Conservation (phyloP, 2,329 filamentous ascomycete genomes). For the Huntiella omanensis region DNA sequence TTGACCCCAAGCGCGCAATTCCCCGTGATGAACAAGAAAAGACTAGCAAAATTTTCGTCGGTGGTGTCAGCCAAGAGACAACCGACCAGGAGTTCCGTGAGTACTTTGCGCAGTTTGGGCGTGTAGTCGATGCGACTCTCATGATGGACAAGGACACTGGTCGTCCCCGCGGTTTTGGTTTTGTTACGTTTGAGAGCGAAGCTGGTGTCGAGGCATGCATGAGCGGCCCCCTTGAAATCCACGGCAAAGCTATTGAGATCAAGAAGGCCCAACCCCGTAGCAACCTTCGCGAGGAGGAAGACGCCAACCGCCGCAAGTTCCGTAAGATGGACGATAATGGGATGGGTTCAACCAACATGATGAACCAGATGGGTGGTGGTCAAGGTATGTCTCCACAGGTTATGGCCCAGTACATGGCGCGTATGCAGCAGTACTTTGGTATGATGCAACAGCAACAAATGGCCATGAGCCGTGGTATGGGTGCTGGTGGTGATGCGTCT, state of each 20-base stretch:
- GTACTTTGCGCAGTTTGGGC: conserved; percentile 91
- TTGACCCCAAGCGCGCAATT: conserved; percentile 94
- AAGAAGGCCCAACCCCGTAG: conserved; percentile 94
- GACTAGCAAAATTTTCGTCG: conserved; percentile 97
- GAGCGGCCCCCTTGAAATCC: conserved; percentile 68
- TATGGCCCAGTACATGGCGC: conserved; percentile 97
- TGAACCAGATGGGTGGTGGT: conserved; percentile 25
- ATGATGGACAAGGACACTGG: conserved; percentile 99
- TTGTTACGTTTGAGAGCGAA: conserved; percentile 95
- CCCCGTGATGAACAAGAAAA: conserved; percentile 95
- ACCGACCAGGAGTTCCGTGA: conserved; percentile 91
- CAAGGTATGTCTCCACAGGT: conserved; percentile 79
- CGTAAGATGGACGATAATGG: conserved; percentile 31
- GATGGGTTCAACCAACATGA: conserved; percentile 18
- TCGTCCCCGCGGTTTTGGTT: conserved; percentile 88
- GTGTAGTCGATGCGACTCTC: conserved; percentile 88
- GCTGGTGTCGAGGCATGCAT: conserved; percentile 85
- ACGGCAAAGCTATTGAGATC: conserved; percentile 91
- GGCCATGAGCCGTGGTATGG: conserved; percentile 51
- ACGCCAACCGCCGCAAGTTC: conserved; percentile 45
- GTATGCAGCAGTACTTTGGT: conserved; percentile 93
- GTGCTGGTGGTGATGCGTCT: conserved; percentile 24
- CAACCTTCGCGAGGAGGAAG: conserved; percentile 82
- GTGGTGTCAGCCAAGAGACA: conserved; percentile 90
- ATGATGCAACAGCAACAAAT: conserved; percentile 81